Evolutionary conservation across 2,329 filamentous ascomycete genomes (phyloP).

Genomic region (Diaporthe vexans): DNA sequence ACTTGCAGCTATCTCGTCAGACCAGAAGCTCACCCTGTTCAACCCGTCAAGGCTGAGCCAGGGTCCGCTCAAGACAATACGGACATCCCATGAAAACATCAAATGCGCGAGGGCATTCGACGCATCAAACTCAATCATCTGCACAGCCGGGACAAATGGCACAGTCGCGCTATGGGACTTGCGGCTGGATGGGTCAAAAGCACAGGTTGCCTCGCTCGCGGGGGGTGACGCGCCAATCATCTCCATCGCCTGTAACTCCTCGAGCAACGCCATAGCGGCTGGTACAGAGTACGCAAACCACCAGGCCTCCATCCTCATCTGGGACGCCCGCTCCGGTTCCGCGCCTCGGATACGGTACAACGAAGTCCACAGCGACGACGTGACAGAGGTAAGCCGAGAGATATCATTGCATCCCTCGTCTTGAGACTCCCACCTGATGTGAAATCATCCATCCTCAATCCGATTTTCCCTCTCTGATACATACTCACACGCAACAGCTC

Average conservation of each 20-base stretch:
- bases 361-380: constrained; percentile 77
- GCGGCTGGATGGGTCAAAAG: constrained; percentile 58
- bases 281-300: constrained; percentile 80
- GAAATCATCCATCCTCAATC: background rate
- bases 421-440: too few species aligned
- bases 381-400: constrained; percentile 66
- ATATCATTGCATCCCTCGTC: background rate
- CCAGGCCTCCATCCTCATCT: constrained; percentile 72
- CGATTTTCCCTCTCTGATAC: background rate
- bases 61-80: constrained; percentile 62
- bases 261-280: constrained; percentile 73
- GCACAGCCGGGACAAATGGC: constrained; percentile 81
- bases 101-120: constrained; percentile 73
- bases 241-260: constrained; percentile 73
- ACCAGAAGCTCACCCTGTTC: constrained; percentile 76
- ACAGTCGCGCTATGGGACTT: constrained; percentile 76
- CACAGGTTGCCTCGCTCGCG: constrained; percentile 60
- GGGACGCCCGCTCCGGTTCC: constrained; percentile 70
- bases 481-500: constrained; percentile 55
- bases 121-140: constrained; percentile 66
- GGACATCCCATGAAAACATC: constrained; percentile 72
- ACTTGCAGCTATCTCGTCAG: constrained; percentile 75
- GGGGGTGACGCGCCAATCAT: constrained; percentile 68
- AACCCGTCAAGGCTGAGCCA: constrained; percentile 69
- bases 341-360: constrained; percentile 67